Evolutionary conservation across 257 asterid genomes (phyloP).

Genomic region (Prunella vulgaris): DNA sequence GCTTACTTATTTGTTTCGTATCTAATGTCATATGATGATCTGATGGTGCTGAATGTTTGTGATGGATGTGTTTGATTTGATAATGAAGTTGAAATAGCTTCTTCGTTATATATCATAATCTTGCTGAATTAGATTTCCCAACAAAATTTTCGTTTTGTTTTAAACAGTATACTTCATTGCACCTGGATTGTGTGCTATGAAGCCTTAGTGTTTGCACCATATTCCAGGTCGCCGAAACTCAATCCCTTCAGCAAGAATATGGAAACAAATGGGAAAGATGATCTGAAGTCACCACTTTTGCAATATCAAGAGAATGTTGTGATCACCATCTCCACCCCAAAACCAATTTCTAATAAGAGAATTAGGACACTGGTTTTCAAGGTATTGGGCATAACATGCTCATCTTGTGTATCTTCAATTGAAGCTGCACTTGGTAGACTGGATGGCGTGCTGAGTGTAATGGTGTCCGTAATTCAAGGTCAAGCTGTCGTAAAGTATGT

Average conservation of each 20-base stretch:
- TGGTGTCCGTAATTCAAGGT: conserved; percentile 89
- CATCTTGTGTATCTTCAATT: conserved; percentile 82
- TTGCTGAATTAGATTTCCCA: background rate
- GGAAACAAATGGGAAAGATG: conserved; percentile 65
- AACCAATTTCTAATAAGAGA: conserved; percentile 36
- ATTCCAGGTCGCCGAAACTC: conserved; percentile 20
- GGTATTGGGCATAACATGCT: conserved; percentile 75
- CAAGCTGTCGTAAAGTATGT: conserved; percentile 84
- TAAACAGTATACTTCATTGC: background rate
- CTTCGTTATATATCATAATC: background rate
- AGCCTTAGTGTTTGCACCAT: background rate
- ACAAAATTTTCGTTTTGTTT: background rate
- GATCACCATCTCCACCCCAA: conserved; percentile 29
- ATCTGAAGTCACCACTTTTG: conserved; percentile 66
- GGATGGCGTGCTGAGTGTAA: conserved; percentile 63
- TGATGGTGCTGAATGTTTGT: background rate
- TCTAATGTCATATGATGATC: background rate
- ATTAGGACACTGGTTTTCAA: conserved; percentile 72
- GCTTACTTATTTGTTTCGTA: too few relatives aligned
- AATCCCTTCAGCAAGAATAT: conserved; percentile 24
- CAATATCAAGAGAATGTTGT: conserved; percentile 45
- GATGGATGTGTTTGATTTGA: conserved; percentile 1
- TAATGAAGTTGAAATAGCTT: background rate
- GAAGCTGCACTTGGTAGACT: conserved; percentile 67
- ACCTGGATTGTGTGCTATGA: background rate